Evolutionary conservation across 2,329 filamentous ascomycete species (phyloP).

Genomic region (Coccinonectria pachysandricola): DNA sequence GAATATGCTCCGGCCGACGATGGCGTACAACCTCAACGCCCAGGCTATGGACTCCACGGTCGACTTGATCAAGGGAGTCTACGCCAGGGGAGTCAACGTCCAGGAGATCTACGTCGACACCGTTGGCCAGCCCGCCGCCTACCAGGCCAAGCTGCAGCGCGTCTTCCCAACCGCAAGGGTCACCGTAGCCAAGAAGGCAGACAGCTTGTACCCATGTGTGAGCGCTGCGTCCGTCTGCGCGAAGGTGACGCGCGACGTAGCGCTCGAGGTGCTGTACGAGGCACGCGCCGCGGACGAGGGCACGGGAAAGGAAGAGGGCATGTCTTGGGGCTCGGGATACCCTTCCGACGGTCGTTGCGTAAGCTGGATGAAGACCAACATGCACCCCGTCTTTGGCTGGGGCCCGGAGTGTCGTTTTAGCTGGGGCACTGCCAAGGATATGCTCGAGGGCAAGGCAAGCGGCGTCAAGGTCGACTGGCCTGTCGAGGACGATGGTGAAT

Average conservation of each 20-base stretch:
- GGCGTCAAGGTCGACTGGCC: slow-evolving; percentile 79
- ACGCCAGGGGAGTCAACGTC: slow-evolving; percentile 70
- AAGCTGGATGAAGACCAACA: slow-evolving; percentile 71
- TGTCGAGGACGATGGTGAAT: slow-evolving; percentile 56
- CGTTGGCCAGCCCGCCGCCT: slow-evolving; percentile 69
- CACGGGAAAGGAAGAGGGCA: slow-evolving; percentile 29
- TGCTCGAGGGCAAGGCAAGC: slow-evolving; percentile 66
- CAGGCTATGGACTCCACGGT: slow-evolving; percentile 92
- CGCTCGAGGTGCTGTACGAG: slow-evolving; percentile 69
- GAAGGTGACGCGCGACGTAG: slow-evolving; percentile 89
- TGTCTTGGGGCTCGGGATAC: slow-evolving; percentile 83
- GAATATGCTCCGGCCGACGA: slow-evolving; percentile 59
- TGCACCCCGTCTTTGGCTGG: slow-evolving; percentile 95
- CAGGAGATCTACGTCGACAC: slow-evolving; percentile 92
- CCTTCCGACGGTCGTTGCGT: slow-evolving; percentile 77
- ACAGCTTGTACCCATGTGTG: slow-evolving; percentile 84
- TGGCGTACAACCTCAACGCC: slow-evolving; percentile 81
- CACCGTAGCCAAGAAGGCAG: slow-evolving; percentile 82
- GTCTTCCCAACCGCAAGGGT: slow-evolving; percentile 71
- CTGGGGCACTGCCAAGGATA: slow-evolving; percentile 90
- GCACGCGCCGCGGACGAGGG: slow-evolving; percentile 22
- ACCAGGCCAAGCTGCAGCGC: slow-evolving; percentile 75
- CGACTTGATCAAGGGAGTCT: slow-evolving; percentile 65
- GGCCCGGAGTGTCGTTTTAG: slow-evolving; percentile 86
- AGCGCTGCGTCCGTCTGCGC: slow-evolving; percentile 90